Base-by-base conservation (phyloP, 306 rosid genomes). In the Lathyrus aphaca region DNA sequence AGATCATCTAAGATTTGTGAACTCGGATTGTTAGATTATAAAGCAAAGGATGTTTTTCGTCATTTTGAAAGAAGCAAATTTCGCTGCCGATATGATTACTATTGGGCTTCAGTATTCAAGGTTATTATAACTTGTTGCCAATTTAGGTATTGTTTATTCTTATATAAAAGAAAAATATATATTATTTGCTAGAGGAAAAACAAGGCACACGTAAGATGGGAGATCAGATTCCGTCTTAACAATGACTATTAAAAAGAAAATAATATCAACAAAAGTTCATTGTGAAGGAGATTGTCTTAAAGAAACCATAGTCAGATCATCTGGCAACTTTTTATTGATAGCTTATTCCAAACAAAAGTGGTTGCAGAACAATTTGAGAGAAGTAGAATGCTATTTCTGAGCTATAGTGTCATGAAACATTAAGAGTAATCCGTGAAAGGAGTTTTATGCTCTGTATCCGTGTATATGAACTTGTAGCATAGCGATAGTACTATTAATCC, bases 61-160 rank as follows among this genome's bases (percentile, higher is more conserved):
- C 96, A 93, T 44, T 78, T 84, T 50, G 89, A 85, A 66, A 81
- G 87, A 72, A 90, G 87, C 79, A 90, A 86, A 59, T 88, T 77
- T 75, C 86, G 92, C 48, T 90, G 97, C 48, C 96, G 89, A 25
- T 88, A 86, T 80, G 98, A 90, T 69, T 94, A 94, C 82, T 94
- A 90, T 62, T 94, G 98, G 98, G 90, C 97, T 45, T 94, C 98
- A 2, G 77, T 94, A 54, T 93, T 90, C 82, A 78, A 90, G 98
- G 98, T 92, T 71, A 61, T 19, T 17, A 13, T 49, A 29, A 67
- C 30, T 59, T 57, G 21, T 23, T 73, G 37, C 37, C 53, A 29
- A 38, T 63, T 25, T 49, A 40, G 69, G 68, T 64, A 65, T 64
- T 69, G 29, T 68, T 54, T 73, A 35, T 55, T 62, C 11, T 37